Base-by-base conservation (phyloP, 1,284 basidiomycete genomes). In the Pseudozyma tsukubaensis region DNA sequence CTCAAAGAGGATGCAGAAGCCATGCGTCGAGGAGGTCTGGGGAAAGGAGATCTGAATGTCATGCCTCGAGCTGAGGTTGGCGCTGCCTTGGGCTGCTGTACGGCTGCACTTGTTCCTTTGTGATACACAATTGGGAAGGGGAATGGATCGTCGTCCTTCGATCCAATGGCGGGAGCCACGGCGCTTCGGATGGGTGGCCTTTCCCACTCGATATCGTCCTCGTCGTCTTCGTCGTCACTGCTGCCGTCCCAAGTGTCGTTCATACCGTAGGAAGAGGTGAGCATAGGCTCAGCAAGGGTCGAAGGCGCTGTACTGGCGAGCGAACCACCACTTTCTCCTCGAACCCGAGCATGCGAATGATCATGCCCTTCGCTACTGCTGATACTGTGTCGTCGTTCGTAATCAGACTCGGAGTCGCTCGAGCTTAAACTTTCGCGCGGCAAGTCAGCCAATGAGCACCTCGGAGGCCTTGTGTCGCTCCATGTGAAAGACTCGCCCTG, bases 151-250 rank as follows among this genome's bases (percentile, higher is more conserved):
- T 29, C 24, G 24, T 29, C 24, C 24, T 29, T 29, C 24, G 24
- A 29, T 6, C 24, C 24, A 29, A 29, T 29, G 6, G 24, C 24
- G 24, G 24, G 24, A 29, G 24, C 24, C 24, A 29, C 3, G 24
- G 24, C 24, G 24, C 24, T 29, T 3, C 24, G 24, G 3, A 29
- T 29, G 24, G 24, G 29, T n/a, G 60, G 48, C 19, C 34, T 39
- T 36, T 59, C 62, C 56, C 62, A 65, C 18, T 65, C 62, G 18
- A 59, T 65, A 12, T 65, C 62, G 36, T 59, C 62, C 35, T 62
- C 52, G 24, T 54, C 45, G 21, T 65, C 62, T 18, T 61, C 48
- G 24, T 54, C 39, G 21, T 50, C 59, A 40, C 48, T 19, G 2
- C 24, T 45, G 47, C 39, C 42, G 16, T 50, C 47, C 6, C 43